phyloP scores from a whole-genome alignment of 257 asterid species.

The Solanum peruvianum region DNA sequence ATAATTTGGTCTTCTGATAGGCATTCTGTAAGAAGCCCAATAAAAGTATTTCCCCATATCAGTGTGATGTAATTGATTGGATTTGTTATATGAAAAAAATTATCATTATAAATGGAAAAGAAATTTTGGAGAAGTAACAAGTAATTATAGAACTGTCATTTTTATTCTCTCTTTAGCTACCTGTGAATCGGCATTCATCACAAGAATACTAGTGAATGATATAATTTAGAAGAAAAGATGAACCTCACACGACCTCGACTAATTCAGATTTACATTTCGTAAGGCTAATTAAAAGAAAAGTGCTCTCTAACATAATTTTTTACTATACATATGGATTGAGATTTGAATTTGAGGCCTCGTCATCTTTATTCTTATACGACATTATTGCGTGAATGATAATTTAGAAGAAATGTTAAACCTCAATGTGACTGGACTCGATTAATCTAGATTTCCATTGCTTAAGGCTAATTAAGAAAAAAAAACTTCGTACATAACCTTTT shows the following conservation, averaged over 20 bases:
- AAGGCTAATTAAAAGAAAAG: neutral
- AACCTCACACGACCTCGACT: neutral
- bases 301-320: neutral
- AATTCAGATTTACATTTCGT: neutral
- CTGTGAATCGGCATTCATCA: neutral
- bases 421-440: neutral
- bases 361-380: neutral
- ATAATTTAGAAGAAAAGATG: neutral
- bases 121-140: neutral
- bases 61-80: neutral
- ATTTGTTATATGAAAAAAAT: neutral
- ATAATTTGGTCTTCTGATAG: neutral
- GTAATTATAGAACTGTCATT: neutral
- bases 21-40: neutral
- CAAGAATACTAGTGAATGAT: neutral
- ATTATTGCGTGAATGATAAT: neutral
- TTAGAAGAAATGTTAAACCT: neutral
- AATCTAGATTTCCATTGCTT: neutral
- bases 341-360: neutral
- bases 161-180: neutral
- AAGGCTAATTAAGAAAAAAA: neutral
- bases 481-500: neutral
- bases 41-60: neutral
- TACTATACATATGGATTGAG: neutral
- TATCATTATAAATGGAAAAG: neutral